Percentiles rank a stretch among this genome's conserved stretches.
phyloP scores from a whole-genome alignment of 805 yeast genomes.

The Candida cerambycidarum region DNA sequence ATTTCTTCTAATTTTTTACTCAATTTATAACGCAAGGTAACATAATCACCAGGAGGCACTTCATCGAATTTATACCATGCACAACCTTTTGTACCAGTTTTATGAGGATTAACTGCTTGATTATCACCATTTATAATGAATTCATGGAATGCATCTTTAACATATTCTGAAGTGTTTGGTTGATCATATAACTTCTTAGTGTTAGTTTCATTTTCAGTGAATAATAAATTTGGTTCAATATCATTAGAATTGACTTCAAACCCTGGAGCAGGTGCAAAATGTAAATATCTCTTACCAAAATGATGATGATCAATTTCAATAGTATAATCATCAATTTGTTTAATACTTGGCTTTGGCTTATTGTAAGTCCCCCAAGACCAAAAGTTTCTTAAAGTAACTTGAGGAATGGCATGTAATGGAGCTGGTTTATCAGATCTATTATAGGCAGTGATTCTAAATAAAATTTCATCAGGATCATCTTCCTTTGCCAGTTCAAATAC shows the following conservation, averaged over 20 bases:
- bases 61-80: slow-evolving; percentile 82
- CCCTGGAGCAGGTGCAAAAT: slow-evolving; percentile 86
- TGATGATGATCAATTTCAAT: slow-evolving; percentile 65
- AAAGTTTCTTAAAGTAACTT: slow-evolving; percentile 78
- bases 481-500: slow-evolving; percentile 89
- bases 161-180: slow-evolving; percentile 54
- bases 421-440: slow-evolving; percentile 82
- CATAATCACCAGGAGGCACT: slow-evolving; percentile 84
- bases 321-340: slow-evolving; percentile 40
- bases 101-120: slow-evolving; percentile 66
- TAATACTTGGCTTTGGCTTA: slow-evolving; percentile 48
- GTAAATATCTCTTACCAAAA: slow-evolving; percentile 62
- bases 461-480: slow-evolving; percentile 75
- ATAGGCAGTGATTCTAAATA: slow-evolving; percentile 83
- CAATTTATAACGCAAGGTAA: slow-evolving; percentile 76
- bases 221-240: slow-evolving; percentile 72
- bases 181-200: slow-evolving; percentile 63
- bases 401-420: slow-evolving; percentile 87
- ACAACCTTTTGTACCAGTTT: slow-evolving; percentile 76
- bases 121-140: slow-evolving; percentile 61
- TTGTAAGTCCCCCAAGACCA: slow-evolving; percentile 87
- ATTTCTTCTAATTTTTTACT: slow-evolving; percentile 47
- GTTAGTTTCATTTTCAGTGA: slow-evolving; percentile 91
- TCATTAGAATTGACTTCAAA: slow-evolving; percentile 56
- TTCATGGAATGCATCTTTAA: slow-evolving; percentile 92